phyloP scores from a whole-genome alignment of 768 basidiomycete genomes.

The Boletus speciosus region DNA sequence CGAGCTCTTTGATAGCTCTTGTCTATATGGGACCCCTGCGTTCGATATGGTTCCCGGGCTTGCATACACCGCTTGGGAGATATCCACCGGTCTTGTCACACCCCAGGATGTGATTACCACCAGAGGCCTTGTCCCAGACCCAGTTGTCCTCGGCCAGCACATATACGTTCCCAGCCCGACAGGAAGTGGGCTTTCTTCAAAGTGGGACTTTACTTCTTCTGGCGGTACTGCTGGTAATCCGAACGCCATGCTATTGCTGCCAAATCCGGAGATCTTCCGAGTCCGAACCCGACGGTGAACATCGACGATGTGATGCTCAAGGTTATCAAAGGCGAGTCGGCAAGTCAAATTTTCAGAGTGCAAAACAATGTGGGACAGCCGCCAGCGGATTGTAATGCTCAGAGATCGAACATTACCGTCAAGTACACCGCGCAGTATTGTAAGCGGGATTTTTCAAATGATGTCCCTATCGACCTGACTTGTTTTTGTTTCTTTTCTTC shows the following conservation, averaged over 20 bases:
- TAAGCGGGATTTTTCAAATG: constrained; percentile 27
- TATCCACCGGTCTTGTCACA: constrained; percentile 1
- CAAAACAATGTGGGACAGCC: constrained; percentile 54
- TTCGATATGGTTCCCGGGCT: constrained; percentile 32
- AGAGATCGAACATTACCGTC: constrained; percentile 41
- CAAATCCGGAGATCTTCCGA: constrained; percentile 38
- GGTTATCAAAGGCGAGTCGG: constrained; percentile 45
- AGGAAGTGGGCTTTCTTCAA: constrained; percentile 42
- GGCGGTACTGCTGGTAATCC: constrained; percentile 35
- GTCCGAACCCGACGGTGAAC: constrained; percentile 41
- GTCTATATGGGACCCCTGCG: constrained; percentile 34
- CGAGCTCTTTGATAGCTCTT: constrained; percentile 55
- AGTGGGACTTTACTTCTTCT: constrained; percentile 53
- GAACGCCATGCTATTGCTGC: constrained; percentile 44
- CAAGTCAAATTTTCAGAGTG: constrained; percentile 48
- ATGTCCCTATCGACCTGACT: not conserved
- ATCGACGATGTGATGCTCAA: constrained; percentile 56
- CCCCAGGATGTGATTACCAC: constrained; percentile 12
- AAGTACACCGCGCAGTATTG: constrained; percentile 54
- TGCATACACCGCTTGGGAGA: constrained; percentile 32
- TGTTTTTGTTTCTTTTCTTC: not conserved
- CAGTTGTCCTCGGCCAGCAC: constrained; percentile 45
- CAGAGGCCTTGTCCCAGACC: constrained; percentile 6
- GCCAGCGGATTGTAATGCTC: constrained; percentile 46
- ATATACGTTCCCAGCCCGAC: constrained; percentile 52